Evolutionary conservation across 352 stramenopile genomes (phyloP).

Genomic region (Pythium guiyangense): DNA sequence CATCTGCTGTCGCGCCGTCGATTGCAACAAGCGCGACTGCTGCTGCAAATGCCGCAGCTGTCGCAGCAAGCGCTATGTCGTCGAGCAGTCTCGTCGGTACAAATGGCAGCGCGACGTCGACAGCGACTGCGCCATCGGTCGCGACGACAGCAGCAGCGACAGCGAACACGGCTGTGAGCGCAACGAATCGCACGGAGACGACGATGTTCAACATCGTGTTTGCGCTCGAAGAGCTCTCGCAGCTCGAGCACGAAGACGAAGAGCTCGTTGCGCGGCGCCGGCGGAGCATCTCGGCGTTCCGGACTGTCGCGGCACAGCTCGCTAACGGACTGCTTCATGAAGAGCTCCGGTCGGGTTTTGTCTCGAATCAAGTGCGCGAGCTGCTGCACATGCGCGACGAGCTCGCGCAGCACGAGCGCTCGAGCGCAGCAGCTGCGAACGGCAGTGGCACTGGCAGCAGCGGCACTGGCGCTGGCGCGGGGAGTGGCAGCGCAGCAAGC

Average conservation of each 20-base stretch:
- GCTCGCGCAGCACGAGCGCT: slow-evolving; percentile 60
- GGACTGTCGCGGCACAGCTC: slow-evolving; percentile 64
- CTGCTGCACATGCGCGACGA: slow-evolving; percentile 79
- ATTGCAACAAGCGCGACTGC: neutral
- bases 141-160: neutral
- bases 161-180: slow-evolving; percentile 10
- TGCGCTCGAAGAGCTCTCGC: slow-evolving; percentile 50
- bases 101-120: too few species aligned
- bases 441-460: slow-evolving; percentile 17
- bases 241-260: slow-evolving; percentile 24
- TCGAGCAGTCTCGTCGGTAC: neutral
- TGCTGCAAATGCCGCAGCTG: neutral
- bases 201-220: slow-evolving; percentile 91
- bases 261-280: slow-evolving; percentile 27
- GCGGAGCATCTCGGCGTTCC: slow-evolving; percentile 47
- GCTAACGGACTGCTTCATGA: slow-evolving; percentile 81
- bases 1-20: too few species aligned
- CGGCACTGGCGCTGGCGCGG: slow-evolving; percentile 11
- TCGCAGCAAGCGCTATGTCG: neutral
- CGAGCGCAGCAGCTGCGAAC: slow-evolving; percentile 17
- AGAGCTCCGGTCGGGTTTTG: slow-evolving; percentile 76
- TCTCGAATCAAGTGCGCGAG: slow-evolving; percentile 71
- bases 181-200: slow-evolving; percentile 40
- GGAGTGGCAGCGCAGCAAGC: neutral
- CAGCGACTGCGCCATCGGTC: too few species aligned